Percentiles rank a stretch among this genome's conserved stretches.
phyloP scores from a whole-genome alignment of 225 moss, liverwort and hornwort species.

The Pseudoscleropodium purum region DNA sequence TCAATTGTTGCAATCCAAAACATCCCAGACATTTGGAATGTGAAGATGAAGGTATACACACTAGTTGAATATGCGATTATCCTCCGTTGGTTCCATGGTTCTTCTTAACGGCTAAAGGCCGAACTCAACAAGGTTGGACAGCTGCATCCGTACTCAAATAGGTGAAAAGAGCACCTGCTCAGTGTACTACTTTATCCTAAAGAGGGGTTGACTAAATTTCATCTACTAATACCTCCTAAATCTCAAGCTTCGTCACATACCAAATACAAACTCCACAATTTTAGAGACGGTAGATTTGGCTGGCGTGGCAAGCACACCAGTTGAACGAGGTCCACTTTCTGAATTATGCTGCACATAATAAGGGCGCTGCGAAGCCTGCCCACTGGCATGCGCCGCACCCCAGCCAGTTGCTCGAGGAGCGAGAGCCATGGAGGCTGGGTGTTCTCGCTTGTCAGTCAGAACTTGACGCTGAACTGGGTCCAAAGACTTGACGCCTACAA shows the following conservation, averaged over 20 bases:
- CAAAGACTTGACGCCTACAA: constrained; percentile 86
- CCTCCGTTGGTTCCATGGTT: neutral
- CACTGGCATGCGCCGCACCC: constrained; percentile 15
- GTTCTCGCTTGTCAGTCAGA: constrained; percentile 47
- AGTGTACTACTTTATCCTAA: constrained; percentile 1
- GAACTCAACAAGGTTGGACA: constrained; percentile 1
- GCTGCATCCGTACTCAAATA: neutral
- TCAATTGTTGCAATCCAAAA: neutral
- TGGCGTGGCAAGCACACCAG: constrained; percentile 73
- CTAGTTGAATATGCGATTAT: neutral
- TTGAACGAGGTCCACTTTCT: constrained; percentile 49
- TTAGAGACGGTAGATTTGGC: constrained; percentile 85
- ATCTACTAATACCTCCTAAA: constrained; percentile 1
- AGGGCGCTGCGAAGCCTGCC: constrained; percentile 47
- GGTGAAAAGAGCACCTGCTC: neutral
- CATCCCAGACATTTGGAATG: neutral
- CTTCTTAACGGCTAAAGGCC: neutral
- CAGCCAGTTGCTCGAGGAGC: constrained; percentile 42
- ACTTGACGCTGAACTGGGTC: constrained; percentile 72
- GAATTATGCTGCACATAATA: constrained; percentile 31
- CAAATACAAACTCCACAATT: constrained; percentile 87
- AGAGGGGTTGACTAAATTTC: neutral
- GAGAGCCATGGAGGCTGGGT: constrained; percentile 36
- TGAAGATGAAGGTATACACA: neutral
- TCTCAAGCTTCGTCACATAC: constrained; percentile 34